These are phyloP conservation scores for Dryadomyces sulphureus DNA, from an alignment of 2,329 filamentous ascomycete genomes.

Conservation along the genomic window DNA sequence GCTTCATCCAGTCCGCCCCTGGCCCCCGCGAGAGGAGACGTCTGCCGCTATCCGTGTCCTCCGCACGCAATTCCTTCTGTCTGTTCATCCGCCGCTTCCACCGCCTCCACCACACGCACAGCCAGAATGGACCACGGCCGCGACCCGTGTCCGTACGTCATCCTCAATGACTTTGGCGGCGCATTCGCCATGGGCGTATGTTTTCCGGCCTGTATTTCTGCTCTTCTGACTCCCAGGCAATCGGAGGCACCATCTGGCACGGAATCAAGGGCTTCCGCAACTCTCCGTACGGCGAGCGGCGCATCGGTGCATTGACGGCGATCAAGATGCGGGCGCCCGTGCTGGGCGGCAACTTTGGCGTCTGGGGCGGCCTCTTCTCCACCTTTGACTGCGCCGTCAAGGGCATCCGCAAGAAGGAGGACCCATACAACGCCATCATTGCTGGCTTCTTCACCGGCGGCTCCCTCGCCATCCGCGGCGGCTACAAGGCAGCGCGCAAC, in stretches of 20 bases:
- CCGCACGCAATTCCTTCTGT: not conserved
- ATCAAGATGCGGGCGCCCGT: conserved; percentile 96
- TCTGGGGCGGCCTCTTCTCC: conserved; percentile 92
- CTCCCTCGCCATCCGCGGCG: conserved; percentile 79
- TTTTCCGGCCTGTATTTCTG: too few relatives aligned
- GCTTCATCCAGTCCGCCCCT: not conserved
- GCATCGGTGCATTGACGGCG: conserved; percentile 90
- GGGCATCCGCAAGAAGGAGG: conserved; percentile 88
- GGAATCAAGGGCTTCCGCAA: conserved; percentile 90
- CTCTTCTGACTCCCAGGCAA: conserved; percentile 33
- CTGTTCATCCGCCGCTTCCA: not conserved
- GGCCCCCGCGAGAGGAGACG: not conserved
- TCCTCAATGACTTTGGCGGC: conserved; percentile 93
- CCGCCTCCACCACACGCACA: conserved; percentile 19
- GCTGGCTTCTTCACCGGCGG: conserved; percentile 95
- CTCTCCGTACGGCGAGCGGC: conserved; percentile 80
- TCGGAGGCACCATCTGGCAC: conserved; percentile 82
- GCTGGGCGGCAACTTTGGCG: conserved; percentile 92
- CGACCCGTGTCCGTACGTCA: conserved; percentile 94
- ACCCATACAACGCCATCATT: conserved; percentile 95
- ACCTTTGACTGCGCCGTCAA: conserved; percentile 96
- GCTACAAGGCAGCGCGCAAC: conserved; percentile 82
- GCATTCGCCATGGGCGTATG: conserved; percentile 24
- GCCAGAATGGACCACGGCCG: conserved; percentile 75
- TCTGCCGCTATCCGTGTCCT: not conserved